These are phyloP conservation scores for Aspergillus sclerotioniger DNA, from an alignment of 495 filamentous ascomycete species.

Conservation along the genomic window DNA sequence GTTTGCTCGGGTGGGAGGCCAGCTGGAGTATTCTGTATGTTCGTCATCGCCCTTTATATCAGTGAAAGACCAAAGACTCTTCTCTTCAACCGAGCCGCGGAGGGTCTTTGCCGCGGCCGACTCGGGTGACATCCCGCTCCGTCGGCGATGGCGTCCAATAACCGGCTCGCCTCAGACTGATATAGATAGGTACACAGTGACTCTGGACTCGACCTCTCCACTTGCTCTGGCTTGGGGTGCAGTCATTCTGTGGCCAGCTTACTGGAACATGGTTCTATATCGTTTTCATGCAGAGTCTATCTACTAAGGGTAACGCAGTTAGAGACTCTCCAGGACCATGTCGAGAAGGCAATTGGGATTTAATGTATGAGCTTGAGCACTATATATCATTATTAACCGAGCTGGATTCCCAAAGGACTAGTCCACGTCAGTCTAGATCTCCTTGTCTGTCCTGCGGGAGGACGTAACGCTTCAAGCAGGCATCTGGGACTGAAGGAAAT, in stretches of 20 bases:
- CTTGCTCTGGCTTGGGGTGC: too few relatives aligned
- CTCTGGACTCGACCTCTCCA: too few relatives aligned
- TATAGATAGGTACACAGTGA: too few relatives aligned
- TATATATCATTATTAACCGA: background rate
- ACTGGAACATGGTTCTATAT: too few relatives aligned
- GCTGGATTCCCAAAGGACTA: background rate
- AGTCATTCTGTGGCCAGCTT: too few relatives aligned
- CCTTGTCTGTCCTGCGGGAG: background rate
- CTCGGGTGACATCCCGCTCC: constrained; percentile 12
- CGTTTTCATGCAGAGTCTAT: too few relatives aligned
- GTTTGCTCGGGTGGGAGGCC: background rate
- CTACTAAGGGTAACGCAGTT: too few relatives aligned
- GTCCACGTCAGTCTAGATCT: background rate
- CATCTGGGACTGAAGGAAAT: constrained; percentile 51
- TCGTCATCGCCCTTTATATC: background rate
- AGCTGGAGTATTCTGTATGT: background rate
- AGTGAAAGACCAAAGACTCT: too few relatives aligned
- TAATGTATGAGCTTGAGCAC: background rate
- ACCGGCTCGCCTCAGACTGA: background rate
- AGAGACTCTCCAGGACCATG: too few relatives aligned
- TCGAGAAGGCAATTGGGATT: too few relatives aligned
- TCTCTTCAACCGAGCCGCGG: constrained; percentile 11
- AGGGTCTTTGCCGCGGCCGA: constrained; percentile 6
- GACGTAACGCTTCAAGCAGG: constrained; percentile 18
- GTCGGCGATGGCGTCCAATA: constrained; percentile 16